Percentiles rank a stretch among this genome's conserved stretches.
These are phyloP conservation scores for Starmerella bacillaris DNA, from an alignment of 805 yeast genomes.

Conservation along the genomic window DNA sequence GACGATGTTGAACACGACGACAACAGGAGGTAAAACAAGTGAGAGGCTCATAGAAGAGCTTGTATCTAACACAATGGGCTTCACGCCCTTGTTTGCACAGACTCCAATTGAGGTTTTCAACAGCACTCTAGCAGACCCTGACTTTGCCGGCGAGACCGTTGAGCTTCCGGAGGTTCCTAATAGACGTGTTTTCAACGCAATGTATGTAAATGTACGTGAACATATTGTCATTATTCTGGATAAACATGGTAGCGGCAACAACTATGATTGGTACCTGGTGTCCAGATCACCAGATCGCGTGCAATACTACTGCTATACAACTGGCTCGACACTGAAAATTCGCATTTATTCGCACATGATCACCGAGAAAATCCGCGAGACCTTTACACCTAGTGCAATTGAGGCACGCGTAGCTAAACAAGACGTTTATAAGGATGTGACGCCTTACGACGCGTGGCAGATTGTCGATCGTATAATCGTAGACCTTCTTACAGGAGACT, in stretches of 20 bases:
- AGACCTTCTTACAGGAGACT: slow-evolving; percentile 6
- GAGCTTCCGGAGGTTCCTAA: slow-evolving; percentile 1
- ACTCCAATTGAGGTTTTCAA: slow-evolving; percentile 9
- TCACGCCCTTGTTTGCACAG: slow-evolving; percentile 5
- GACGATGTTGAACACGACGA: slow-evolving; percentile 5
- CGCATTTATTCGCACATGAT: slow-evolving; percentile 24
- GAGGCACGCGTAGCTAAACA: slow-evolving; percentile 24
- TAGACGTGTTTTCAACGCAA: slow-evolving; percentile 6
- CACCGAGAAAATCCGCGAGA: slow-evolving; percentile 28
- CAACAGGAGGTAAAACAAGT: slow-evolving; percentile 8
- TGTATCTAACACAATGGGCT: slow-evolving; percentile 14
- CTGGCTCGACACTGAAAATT: slow-evolving; percentile 14
- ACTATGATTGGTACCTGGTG: slow-evolving; percentile 10
- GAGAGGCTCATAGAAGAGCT: slow-evolving; percentile 21
- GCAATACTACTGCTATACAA: slow-evolving; percentile 14
- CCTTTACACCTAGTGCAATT: slow-evolving; percentile 35
- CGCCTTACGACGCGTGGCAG: slow-evolving; percentile 3
- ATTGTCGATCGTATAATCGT: slow-evolving; percentile 6
- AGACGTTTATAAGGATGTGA: neutral
- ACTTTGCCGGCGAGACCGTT: slow-evolving; percentile 3
- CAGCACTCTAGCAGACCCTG: neutral
- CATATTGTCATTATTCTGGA: slow-evolving; percentile 15
- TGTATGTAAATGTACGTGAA: slow-evolving; percentile 11
- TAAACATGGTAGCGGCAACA: neutral
- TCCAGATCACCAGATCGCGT: slow-evolving; percentile 1